A percentile compares a stretch with the other conserved stretches of the same genome.
These are phyloP conservation scores for Neonectria faginata DNA, from an alignment of 2,329 filamentous ascomycete species.

Conservation along the genomic window DNA sequence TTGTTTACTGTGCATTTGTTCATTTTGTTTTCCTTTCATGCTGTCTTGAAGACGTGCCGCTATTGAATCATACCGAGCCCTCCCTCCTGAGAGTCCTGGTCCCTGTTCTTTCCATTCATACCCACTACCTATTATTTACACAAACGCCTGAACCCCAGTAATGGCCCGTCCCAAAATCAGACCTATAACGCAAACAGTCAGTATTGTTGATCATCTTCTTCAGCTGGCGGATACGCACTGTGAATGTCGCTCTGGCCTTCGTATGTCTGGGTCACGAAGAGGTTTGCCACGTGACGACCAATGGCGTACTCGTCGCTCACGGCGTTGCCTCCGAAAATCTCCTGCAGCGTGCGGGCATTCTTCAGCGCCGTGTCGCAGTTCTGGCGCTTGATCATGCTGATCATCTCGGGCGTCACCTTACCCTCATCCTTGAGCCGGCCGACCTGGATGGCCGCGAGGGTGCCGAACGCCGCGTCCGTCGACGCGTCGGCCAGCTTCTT, in stretches of 20 bases:
- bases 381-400: slow-evolving; percentile 94
- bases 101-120: background rate
- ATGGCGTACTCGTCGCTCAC: slow-evolving; percentile 97
- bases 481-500: slow-evolving; percentile 96
- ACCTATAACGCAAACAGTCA: slow-evolving; percentile 60
- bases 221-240: slow-evolving; percentile 67
- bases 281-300: slow-evolving; percentile 91
- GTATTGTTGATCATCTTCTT: slow-evolving; percentile 7
- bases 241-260: slow-evolving; percentile 99
- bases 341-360: slow-evolving; percentile 85
- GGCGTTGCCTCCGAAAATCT: slow-evolving; percentile 98
- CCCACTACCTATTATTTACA: slow-evolving; percentile 52
- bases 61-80: slow-evolving; percentile 3
- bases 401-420: slow-evolving; percentile 92
- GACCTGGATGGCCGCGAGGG: slow-evolving; percentile 90
- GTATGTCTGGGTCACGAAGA: slow-evolving; percentile 98
- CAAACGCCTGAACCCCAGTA: slow-evolving; percentile 84
- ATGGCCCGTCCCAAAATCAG: slow-evolving; percentile 77
- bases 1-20: background rate
- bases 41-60: slow-evolving; percentile 2
- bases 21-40: background rate
- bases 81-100: background rate
- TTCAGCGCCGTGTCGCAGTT: slow-evolving; percentile 92
- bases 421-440: slow-evolving; percentile 93
- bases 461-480: slow-evolving; percentile 91